Base-by-base conservation (phyloP, 208 protist species). In the Phytomonas serpens region DNA sequence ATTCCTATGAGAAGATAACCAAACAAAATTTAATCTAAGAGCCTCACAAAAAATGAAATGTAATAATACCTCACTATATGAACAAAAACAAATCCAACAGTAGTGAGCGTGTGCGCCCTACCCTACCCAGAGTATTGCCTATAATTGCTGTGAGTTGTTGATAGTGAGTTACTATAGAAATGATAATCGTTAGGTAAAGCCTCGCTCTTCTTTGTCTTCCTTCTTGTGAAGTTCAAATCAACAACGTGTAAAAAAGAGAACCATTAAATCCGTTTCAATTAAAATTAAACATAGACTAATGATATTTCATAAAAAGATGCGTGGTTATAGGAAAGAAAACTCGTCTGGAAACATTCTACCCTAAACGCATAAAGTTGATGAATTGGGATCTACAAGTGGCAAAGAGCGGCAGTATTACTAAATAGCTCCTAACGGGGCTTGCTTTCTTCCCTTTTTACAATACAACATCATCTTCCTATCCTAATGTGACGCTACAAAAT, bases 401-500 rank as follows among this genome's bases (percentile, higher is more conserved):
- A 40, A 47, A 51, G 9, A 61, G 11, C 32, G 66, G 31, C 31
- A 10, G 51, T 16, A 29, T 30, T 34, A 30, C 11, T 33, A 40
- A 64, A 67, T 16, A 52, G 57, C 40, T 36, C 11, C 33, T 27
- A 32, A 36, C 36, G 23, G 31, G 2, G 14, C 40, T n/a, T 51
- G 0, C 7, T 11, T 64, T 36, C 33, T 4, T 13, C 51, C n/a
- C 51, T 10, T 73, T 42, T 61, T 64, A 67, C 16, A 19, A 27
- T 52, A 1, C 23, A 68, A 51, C 31, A 29, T 47, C 23, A 47
- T 38, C 31, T 32, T 68, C 57, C 5, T 34, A 61, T 30, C 30
- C 40, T 67, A 95, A 36, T 93, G 90, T 32, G 85, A 79, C 0
- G 86, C 85, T 27, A 90, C 64, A 61, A 93, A 82, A 64, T 95